phyloP scores from a whole-genome alignment of 2,329 filamentous ascomycete species.

The Beauveria asiatica region DNA sequence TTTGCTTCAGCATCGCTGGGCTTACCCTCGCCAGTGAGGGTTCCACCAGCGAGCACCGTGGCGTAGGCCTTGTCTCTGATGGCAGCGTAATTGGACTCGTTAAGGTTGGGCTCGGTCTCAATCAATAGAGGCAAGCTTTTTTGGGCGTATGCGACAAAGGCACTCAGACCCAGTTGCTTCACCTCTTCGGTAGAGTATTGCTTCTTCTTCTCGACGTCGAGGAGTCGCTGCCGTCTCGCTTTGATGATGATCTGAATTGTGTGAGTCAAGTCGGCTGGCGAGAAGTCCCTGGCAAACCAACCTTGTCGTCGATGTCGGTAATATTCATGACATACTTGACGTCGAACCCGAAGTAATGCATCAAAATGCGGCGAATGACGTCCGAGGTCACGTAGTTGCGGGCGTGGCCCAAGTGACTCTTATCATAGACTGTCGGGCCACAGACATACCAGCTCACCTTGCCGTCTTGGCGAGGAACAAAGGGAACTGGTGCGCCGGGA shows the following conservation, averaged over 20 bases:
- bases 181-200: slow-evolving; percentile 38
- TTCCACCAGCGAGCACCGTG: slow-evolving; percentile 44
- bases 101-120: slow-evolving; percentile 33
- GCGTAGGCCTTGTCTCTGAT: slow-evolving; percentile 46
- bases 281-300: slow-evolving; percentile 20
- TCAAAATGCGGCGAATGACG: slow-evolving; percentile 74
- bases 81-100: slow-evolving; percentile 40
- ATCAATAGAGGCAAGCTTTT: slow-evolving; percentile 46
- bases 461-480: slow-evolving; percentile 61
- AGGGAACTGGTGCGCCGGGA: slow-evolving; percentile 62
- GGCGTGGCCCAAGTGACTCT: slow-evolving; percentile 74
- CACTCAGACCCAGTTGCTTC: slow-evolving; percentile 38
- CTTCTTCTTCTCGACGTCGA: slow-evolving; percentile 73
- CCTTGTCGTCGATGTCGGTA: slow-evolving; percentile 74
- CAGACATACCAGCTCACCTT: slow-evolving; percentile 83
- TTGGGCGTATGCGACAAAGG: slow-evolving; percentile 48
- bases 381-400: slow-evolving; percentile 88
- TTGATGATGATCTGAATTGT: slow-evolving; percentile 45
- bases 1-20: slow-evolving; percentile 76
- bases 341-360: slow-evolving; percentile 74
- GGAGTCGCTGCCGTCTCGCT: slow-evolving; percentile 68
- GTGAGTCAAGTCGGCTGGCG: background rate
- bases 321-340: slow-evolving; percentile 91
- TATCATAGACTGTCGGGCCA: slow-evolving; percentile 79
- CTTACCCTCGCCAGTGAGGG: slow-evolving; percentile 47